Percentiles rank a stretch among this genome's conserved stretches.
Evolutionary conservation across 345 rosid species (phyloP).

Genomic region (Durio zibethinus): DNA sequence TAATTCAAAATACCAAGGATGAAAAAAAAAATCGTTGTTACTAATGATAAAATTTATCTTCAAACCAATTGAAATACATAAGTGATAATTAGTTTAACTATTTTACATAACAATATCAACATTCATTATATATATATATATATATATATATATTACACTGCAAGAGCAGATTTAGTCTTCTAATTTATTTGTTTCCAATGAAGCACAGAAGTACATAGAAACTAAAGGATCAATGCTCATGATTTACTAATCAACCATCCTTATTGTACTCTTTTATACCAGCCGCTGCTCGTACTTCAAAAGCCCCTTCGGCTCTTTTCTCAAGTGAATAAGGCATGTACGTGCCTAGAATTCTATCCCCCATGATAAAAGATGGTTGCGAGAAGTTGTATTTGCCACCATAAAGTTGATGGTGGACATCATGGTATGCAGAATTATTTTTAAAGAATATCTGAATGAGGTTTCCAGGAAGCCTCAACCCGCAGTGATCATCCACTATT

Average conservation of each 20-base stretch:
- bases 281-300: slow-evolving; percentile 61
- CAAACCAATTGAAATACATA: no score
- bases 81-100: no score
- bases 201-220: no score
- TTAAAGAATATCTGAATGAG: slow-evolving; percentile 61
- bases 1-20: no score
- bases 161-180: no score
- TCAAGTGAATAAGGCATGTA: slow-evolving; percentile 79
- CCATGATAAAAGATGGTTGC: slow-evolving; percentile 71
- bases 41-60: no score
- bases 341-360: slow-evolving; percentile 87
- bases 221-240: background rate
- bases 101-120: no score
- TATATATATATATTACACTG: no score
- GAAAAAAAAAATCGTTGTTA: no score
- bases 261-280: slow-evolving; percentile 44
- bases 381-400: slow-evolving; percentile 82
- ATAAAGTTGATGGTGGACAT: slow-evolving; percentile 79
- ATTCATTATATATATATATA: no score
- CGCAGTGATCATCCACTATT: slow-evolving; percentile 84
- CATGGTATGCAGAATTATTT: slow-evolving; percentile 85
- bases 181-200: no score
- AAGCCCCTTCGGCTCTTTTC: slow-evolving; percentile 68
- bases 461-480: slow-evolving; percentile 82
- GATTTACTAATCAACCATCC: slow-evolving; percentile 20